Evolutionary conservation across 805 yeast genomes (phyloP).

Genomic region (Cyberlindnera xylosilytica): DNA sequence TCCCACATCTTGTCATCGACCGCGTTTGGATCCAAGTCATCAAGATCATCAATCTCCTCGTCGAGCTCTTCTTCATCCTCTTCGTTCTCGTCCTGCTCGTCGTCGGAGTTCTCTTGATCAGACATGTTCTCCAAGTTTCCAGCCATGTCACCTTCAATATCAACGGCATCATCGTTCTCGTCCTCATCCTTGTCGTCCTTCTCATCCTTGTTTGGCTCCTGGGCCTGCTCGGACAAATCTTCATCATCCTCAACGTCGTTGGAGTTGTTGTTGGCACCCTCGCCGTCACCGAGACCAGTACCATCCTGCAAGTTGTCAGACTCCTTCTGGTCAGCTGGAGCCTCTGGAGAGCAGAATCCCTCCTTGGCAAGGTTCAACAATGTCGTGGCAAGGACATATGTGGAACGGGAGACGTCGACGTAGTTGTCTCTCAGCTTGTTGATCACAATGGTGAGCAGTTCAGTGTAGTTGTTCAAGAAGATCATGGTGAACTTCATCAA

Average conservation of each 20-base stretch:
- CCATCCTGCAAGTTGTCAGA: constrained; percentile 78
- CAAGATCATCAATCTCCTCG: constrained; percentile 85
- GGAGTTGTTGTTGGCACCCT: constrained; percentile 76
- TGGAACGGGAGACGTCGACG: constrained; percentile 52
- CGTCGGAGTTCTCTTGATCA: constrained; percentile 51
- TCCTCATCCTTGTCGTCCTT: constrained; percentile 61
- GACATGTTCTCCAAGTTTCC: constrained; percentile 80
- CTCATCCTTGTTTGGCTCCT: constrained; percentile 69
- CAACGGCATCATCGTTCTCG: constrained; percentile 84
- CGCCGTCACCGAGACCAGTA: constrained; percentile 91
- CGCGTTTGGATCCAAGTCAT: constrained; percentile 90
- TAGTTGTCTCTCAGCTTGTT: constrained; percentile 47
- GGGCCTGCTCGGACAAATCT: constrained; percentile 70
- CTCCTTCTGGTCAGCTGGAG: constrained; percentile 57
- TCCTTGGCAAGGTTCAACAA: constrained; percentile 62
- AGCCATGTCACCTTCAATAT: constrained; percentile 96
- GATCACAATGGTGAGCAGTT: constrained; percentile 43
- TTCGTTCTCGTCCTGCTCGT: constrained; percentile 48
- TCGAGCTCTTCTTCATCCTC: constrained; percentile 73
- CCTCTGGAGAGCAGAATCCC: constrained; percentile 93
- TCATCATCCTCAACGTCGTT: constrained; percentile 91
- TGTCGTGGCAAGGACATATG: constrained; percentile 53
- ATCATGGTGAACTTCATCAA: constrained; percentile 59
- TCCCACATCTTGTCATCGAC: constrained; percentile 98
- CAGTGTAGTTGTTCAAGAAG: constrained; percentile 55